Evolutionary conservation across 192 early-diverging fungal species (phyloP).

Genomic region (Coemansia sp.): DNA sequence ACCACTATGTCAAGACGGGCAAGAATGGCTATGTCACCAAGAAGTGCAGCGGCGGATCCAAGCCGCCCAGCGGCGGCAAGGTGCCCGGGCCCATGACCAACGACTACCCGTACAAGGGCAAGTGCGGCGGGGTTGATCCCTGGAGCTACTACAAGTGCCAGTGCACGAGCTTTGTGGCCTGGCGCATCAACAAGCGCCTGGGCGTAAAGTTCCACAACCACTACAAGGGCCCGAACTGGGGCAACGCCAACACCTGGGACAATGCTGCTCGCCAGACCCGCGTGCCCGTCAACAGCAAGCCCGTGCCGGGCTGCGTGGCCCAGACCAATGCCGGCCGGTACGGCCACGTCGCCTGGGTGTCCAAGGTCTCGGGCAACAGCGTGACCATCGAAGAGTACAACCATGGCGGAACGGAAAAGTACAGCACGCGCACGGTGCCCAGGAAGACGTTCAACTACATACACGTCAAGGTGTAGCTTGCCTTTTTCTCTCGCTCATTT

Average conservation of each 20-base stretch:
- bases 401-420: constrained; percentile 5
- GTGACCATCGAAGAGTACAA: constrained; percentile 47
- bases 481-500: too few relatives aligned
- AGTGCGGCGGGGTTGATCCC: constrained; percentile 18
- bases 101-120: constrained; percentile 34
- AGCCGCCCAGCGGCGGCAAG: constrained; percentile 9
- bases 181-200: constrained; percentile 41
- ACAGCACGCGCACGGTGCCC: constrained; percentile 25
- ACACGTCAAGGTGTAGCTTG: constrained; percentile 27
- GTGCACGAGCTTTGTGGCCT: constrained; percentile 40
- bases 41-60: constrained; percentile 13
- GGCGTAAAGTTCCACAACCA: constrained; percentile 38
- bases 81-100: constrained; percentile 30
- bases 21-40: constrained; percentile 16
- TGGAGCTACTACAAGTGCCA: constrained; percentile 41
- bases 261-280: constrained; percentile 9
- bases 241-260: constrained; percentile 19
- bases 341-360: constrained; percentile 38
- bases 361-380: constrained; percentile 34
- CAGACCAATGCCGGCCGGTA: constrained; percentile 21
- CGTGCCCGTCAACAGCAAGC: constrained; percentile 17
- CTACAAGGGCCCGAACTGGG: constrained; percentile 37
- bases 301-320: constrained; percentile 11
- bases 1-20: constrained; percentile 43
- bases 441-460: constrained; percentile 36